Evolutionary conservation across 371 early-diverging fungal species (phyloP).

Genomic region (Actinomortierella wolfii): DNA sequence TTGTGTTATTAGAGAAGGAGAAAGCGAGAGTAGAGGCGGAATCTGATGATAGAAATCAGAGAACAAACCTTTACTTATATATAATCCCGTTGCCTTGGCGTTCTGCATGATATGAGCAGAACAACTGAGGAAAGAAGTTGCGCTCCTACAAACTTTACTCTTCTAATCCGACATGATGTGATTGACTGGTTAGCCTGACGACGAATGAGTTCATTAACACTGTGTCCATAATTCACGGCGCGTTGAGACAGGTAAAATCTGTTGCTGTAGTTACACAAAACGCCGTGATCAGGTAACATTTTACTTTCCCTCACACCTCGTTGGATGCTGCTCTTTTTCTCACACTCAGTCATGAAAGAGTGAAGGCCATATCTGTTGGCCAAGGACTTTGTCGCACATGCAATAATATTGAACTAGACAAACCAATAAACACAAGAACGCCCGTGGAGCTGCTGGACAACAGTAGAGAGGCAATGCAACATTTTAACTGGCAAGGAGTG

Average conservation of each 20-base stretch:
- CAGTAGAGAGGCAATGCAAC: no score
- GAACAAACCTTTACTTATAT: constrained; percentile 1
- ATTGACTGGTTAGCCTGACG: constrained; percentile 3
- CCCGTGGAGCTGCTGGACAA: no score
- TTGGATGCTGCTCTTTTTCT: no score
- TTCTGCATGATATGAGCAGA: constrained; percentile 3
- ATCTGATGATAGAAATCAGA: constrained; percentile 5
- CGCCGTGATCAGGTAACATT: no score
- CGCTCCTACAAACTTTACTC: background rate
- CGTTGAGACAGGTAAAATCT: background rate
- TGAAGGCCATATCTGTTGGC: no score
- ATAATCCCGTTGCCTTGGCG: background rate
- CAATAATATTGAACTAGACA: no score
- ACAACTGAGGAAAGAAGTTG: background rate
- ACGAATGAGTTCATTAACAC: background rate
- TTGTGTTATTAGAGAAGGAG: constrained; percentile 6
- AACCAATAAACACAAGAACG: no score
- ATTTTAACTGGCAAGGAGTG: no score
- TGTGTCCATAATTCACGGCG: constrained; percentile 2
- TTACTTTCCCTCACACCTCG: no score
- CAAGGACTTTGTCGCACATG: no score
- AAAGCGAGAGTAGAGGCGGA: background rate
- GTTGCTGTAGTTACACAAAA: no score
- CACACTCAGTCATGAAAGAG: no score
- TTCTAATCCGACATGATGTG: constrained; percentile 3